Percentiles rank a stretch among this genome's conserved stretches.
Evolutionary conservation across 1,139 yeast genomes (phyloP).

Genomic region (Pichia sp.): DNA sequence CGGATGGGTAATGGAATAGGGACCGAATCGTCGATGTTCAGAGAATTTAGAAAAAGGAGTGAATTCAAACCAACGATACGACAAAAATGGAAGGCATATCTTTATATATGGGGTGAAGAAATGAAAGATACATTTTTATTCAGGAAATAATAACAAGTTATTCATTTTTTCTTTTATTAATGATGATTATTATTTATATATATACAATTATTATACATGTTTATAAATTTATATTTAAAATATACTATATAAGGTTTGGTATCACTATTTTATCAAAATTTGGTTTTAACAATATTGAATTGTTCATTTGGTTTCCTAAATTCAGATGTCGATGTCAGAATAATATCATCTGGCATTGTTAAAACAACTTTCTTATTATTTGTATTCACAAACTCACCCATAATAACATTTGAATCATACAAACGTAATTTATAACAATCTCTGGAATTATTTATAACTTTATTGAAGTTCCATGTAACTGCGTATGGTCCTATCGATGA

Average conservation of each 20-base stretch:
- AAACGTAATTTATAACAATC: conserved; percentile 49
- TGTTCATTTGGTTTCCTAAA: conserved; percentile 53
- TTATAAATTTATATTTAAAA: background rate
- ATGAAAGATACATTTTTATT: conserved; percentile 48
- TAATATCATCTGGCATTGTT: conserved; percentile 66
- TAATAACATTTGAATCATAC: conserved; percentile 58
- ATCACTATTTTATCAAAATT: too few relatives aligned
- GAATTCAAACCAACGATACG: conserved; percentile 40
- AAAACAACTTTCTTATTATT: conserved; percentile 65
- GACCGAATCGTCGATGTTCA: background rate
- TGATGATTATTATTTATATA: background rate
- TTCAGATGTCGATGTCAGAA: conserved; percentile 51
- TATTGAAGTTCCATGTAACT: conserved; percentile 70
- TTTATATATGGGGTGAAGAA: conserved; percentile 60
- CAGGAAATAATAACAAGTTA: conserved; percentile 21
- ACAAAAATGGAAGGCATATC: conserved; percentile 58
- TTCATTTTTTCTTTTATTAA: background rate
- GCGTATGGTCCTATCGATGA: conserved; percentile 79
- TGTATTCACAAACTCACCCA: conserved; percentile 74
- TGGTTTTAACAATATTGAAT: conserved; percentile 22
- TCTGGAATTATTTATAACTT: conserved; percentile 34
- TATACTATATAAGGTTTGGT: too few relatives aligned
- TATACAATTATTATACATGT: background rate
- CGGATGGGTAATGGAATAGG: background rate
- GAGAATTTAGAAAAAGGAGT: background rate